Evolutionary conservation across 2,329 filamentous ascomycete species (phyloP).

Genomic region (Bimuria novae-zelandiae): DNA sequence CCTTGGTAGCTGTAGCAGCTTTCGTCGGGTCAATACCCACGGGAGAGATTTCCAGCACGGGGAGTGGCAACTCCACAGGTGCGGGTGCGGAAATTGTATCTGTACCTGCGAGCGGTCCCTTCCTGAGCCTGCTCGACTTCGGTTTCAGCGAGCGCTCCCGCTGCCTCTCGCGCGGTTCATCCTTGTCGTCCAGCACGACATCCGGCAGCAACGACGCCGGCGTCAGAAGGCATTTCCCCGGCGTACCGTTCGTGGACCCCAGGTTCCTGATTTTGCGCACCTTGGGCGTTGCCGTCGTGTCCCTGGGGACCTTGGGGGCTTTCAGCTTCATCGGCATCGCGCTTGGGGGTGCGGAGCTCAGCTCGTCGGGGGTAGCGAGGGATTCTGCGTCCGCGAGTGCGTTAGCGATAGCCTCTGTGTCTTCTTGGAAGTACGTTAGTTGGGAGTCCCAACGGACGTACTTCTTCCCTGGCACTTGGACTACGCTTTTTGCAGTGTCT

Average conservation of each 20-base stretch:
- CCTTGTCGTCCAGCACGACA: slow-evolving; percentile 29
- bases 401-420: slow-evolving; percentile 32
- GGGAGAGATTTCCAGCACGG: slow-evolving; percentile 26
- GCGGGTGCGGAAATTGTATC: slow-evolving; percentile 10
- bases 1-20: slow-evolving; percentile 13
- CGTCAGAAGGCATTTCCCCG: slow-evolving; percentile 42
- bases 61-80: slow-evolving; percentile 20
- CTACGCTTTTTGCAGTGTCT: slow-evolving; percentile 8
- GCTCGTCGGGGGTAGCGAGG: slow-evolving; percentile 39
- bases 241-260: slow-evolving; percentile 44
- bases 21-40: slow-evolving; percentile 25
- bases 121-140: slow-evolving; percentile 27
- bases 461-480: slow-evolving; percentile 32
- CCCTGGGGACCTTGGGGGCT: slow-evolving; percentile 10
- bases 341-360: slow-evolving; percentile 25
- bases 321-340: slow-evolving; percentile 32
- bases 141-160: slow-evolving; percentile 23
- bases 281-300: slow-evolving; percentile 39
- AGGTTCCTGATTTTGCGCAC: slow-evolving; percentile 37
- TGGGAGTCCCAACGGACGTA: slow-evolving; percentile 54
- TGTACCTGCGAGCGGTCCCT: slow-evolving; percentile 23
- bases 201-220: slow-evolving; percentile 38
- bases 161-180: slow-evolving; percentile 18
- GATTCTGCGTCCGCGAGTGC: slow-evolving; percentile 36
- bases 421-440: slow-evolving; percentile 52